Percentiles rank a stretch among this genome's conserved stretches.
Evolutionary conservation across 345 rosid species (phyloP).

Genomic region (Dimocarpus longan): DNA sequence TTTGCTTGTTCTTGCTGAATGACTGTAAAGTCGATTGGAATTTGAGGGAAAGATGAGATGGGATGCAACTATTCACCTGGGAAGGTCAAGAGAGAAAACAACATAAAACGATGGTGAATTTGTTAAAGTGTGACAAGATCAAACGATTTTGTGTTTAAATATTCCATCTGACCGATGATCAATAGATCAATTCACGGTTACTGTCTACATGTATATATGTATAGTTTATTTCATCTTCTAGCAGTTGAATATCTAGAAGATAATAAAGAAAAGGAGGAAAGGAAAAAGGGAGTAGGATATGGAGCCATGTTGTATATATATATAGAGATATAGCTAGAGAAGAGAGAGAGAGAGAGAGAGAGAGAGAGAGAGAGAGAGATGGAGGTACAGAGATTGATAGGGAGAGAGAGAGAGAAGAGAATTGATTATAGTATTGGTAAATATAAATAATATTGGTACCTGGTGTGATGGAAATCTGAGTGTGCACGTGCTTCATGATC

Average conservation of each 20-base stretch:
- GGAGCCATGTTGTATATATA: background rate
- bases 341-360: conserved; percentile 17
- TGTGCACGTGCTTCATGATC: conserved; percentile 84
- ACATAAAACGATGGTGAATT: background rate
- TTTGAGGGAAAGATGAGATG: too few relatives aligned
- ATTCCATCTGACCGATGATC: background rate
- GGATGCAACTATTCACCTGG: conserved; percentile 16
- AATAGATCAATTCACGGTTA: background rate
- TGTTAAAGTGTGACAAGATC: conserved; percentile 8
- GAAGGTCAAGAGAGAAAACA: conserved; percentile 18
- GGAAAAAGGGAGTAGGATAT: background rate
- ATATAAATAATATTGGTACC: conserved; percentile 53
- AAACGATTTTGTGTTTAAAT: background rate
- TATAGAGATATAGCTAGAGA: conserved; percentile 14
- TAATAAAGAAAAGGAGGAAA: background rate
- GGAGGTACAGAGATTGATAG: conserved; percentile 18
- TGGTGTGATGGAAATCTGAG: conserved; percentile 65
- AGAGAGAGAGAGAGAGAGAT: conserved; percentile 23
- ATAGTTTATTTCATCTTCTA: background rate
- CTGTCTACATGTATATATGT: too few relatives aligned
- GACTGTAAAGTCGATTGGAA: background rate
- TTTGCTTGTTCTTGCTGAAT: background rate
- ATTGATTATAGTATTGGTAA: conserved; percentile 53
- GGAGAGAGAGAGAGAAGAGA: conserved; percentile 28
- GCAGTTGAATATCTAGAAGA: conserved; percentile 4